phyloP scores from a whole-genome alignment of 163 green algal species.

The Picocystis sp. region DNA sequence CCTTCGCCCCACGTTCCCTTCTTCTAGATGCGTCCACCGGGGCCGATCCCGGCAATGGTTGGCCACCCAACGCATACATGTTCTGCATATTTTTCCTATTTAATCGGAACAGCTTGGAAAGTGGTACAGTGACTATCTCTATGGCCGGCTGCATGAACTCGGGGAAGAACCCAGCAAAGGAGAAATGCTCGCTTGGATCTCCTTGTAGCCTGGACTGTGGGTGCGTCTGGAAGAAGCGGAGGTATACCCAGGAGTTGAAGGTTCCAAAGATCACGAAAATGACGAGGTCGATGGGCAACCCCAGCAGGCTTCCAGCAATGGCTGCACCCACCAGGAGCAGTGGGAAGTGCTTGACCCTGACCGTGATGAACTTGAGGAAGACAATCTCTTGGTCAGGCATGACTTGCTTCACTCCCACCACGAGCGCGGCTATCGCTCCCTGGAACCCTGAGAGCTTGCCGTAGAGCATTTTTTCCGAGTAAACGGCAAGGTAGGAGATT shows the following conservation, averaged over 20 bases:
- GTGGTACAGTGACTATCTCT: slow-evolving; percentile 17
- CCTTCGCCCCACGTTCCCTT: no score
- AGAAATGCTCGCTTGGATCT: slow-evolving; percentile 57
- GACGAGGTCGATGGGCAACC: slow-evolving; percentile 14
- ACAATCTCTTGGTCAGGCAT: slow-evolving; percentile 52
- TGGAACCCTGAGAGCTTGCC: slow-evolving; percentile 55
- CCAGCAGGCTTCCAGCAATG: slow-evolving; percentile 9
- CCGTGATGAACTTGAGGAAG: slow-evolving; percentile 35
- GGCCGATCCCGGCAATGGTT: no score
- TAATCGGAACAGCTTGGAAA: no score
- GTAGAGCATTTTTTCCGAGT: slow-evolving; percentile 29
- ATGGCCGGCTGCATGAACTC: slow-evolving; percentile 24
- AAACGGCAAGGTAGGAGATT: slow-evolving; percentile 18
- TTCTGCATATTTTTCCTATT: no score
- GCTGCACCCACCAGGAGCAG: slow-evolving; percentile 19
- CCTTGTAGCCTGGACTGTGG: slow-evolving; percentile 29
- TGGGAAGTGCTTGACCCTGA: slow-evolving; percentile 42
- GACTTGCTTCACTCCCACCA: slow-evolving; percentile 70
- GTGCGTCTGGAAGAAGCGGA: slow-evolving; percentile 62
- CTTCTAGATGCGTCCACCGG: no score
- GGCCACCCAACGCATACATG: no score
- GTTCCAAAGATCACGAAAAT: slow-evolving; percentile 32
- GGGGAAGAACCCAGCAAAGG: slow-evolving; percentile 53
- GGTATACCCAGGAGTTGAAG: slow-evolving; percentile 61
- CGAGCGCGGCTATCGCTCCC: slow-evolving; percentile 39